Evolutionary conservation across 2,329 filamentous ascomycete species (phyloP).

Genomic region (Microsporum canis): DNA sequence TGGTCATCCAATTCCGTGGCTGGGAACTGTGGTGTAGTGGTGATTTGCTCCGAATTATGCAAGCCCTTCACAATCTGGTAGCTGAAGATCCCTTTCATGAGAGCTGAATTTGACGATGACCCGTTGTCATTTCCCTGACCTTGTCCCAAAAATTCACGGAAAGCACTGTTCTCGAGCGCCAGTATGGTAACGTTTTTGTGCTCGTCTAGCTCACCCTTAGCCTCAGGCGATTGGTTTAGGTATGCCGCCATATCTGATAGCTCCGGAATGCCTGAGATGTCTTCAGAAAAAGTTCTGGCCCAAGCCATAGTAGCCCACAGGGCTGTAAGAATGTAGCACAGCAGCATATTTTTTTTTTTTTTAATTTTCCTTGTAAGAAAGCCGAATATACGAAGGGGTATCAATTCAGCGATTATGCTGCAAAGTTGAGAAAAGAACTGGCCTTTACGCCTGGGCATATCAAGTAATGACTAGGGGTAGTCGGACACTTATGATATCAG

Average conservation of each 20-base stretch:
- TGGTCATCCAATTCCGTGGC: conserved; percentile 40
- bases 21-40: conserved; percentile 30
- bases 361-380: neutral
- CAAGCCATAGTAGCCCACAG: conserved; percentile 8
- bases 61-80: conserved; percentile 51
- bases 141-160: conserved; percentile 22
- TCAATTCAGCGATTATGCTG: neutral
- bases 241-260: conserved; percentile 14
- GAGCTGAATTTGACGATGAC: conserved; percentile 9
- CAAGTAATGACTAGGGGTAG: neutral
- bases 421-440: neutral
- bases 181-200: conserved; percentile 46
- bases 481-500: neutral
- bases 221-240: conserved; percentile 8
- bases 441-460: neutral
- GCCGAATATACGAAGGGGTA: neutral
- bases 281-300: conserved; percentile 12
- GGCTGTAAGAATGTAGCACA: conserved; percentile 2
- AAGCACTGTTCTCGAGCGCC: conserved; percentile 44
- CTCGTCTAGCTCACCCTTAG: conserved; percentile 22
- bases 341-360: neutral
- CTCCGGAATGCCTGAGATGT: conserved; percentile 11
- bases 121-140: neutral
- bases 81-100: conserved; percentile 38
- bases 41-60: conserved; percentile 29